Evolutionary conservation across 2,329 filamentous ascomycete species (phyloP).

Genomic region (Hyphodiscus sp.): DNA sequence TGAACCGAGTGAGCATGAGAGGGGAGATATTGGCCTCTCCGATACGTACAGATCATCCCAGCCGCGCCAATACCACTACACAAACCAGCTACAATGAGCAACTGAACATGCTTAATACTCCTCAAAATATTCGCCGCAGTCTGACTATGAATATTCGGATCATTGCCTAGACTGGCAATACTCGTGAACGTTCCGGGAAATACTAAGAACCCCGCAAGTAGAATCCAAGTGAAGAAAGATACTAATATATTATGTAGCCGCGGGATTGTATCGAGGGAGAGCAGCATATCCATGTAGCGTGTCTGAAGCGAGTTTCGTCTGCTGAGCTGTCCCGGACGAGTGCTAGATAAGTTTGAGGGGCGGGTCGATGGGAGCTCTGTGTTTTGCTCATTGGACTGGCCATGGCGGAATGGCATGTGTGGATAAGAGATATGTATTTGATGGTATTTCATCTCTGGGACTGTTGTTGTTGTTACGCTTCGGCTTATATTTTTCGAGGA

Average conservation of each 20-base stretch:
- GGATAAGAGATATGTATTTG: background rate
- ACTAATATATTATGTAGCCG: constrained; percentile 26
- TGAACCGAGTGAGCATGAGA: no score
- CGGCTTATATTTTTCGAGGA: background rate
- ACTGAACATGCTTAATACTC: constrained; percentile 19
- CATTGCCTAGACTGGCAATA: constrained; percentile 7
- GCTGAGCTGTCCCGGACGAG: constrained; percentile 3
- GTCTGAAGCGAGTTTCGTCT: constrained; percentile 23
- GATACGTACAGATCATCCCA: constrained; percentile 19
- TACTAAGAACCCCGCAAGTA: constrained; percentile 14
- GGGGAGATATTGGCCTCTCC: no score
- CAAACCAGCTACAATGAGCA: constrained; percentile 18
- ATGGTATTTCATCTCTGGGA: background rate
- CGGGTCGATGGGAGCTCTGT: background rate
- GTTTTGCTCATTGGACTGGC: background rate
- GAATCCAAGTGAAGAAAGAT: constrained; percentile 23
- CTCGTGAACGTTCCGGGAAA: constrained; percentile 27
- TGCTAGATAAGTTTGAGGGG: constrained; percentile 1
- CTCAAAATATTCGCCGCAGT: constrained; percentile 12
- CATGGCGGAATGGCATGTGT: background rate
- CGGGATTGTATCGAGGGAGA: constrained; percentile 25
- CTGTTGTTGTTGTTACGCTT: background rate
- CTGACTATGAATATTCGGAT: constrained; percentile 3
- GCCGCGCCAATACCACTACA: constrained; percentile 20
- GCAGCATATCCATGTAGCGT: constrained; percentile 26